phyloP scores from a whole-genome alignment of 257 asterid species.

The Nicotiana obtusifolia region DNA sequence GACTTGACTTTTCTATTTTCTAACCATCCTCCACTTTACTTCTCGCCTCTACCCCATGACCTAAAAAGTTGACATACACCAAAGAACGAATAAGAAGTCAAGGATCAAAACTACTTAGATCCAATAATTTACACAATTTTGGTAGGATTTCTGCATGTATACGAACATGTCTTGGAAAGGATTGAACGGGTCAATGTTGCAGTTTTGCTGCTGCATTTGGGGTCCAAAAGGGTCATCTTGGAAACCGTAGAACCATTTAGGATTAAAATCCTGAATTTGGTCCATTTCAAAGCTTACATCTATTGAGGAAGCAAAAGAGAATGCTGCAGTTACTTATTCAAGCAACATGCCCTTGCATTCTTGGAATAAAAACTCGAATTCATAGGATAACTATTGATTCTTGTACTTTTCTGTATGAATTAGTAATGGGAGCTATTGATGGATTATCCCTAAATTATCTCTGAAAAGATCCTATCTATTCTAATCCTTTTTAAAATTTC shows the following conservation, averaged over 20 bases:
- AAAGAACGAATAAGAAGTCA: not conserved
- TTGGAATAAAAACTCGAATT: too few relatives aligned
- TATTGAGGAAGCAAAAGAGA: too few relatives aligned
- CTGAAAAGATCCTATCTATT: too few relatives aligned
- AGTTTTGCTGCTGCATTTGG: constrained; percentile 37
- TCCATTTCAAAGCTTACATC: too few relatives aligned
- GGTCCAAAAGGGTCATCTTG: constrained; percentile 46
- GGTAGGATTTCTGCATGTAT: constrained; percentile 45
- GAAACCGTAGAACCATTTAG: constrained; percentile 40
- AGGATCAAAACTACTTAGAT: not conserved
- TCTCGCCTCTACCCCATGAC: not conserved
- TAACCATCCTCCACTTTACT: not conserved
- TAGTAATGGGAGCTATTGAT: too few relatives aligned
- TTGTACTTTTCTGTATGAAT: too few relatives aligned
- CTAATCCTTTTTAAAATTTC: too few relatives aligned
- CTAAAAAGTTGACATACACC: not conserved
- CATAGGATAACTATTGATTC: too few relatives aligned
- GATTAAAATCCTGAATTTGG: not conserved
- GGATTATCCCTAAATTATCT: too few relatives aligned
- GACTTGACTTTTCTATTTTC: not conserved
- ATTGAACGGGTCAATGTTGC: constrained; percentile 32
- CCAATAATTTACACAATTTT: not conserved
- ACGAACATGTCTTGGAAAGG: constrained; percentile 46
- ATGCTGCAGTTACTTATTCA: too few relatives aligned
- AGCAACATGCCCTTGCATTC: too few relatives aligned